These are phyloP conservation scores for Neofusicoccum sp. DNA, from an alignment of 2,329 filamentous ascomycete species.

Conservation along the genomic window DNA sequence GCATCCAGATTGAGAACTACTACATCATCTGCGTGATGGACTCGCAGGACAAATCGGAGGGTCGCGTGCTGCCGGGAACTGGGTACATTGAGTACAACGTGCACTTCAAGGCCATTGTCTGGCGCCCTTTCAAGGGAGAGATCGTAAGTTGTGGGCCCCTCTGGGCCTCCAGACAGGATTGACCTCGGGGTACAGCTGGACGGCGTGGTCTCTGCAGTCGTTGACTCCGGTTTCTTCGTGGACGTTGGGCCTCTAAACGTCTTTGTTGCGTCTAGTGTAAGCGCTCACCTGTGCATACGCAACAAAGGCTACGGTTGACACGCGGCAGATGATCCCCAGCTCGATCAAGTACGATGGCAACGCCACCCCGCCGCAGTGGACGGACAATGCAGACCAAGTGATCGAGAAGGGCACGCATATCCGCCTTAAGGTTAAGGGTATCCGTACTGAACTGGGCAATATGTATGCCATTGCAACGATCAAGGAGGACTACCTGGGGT, in stretches of 20 bases:
- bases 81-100: slow-evolving; percentile 94
- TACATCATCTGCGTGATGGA: slow-evolving; percentile 99
- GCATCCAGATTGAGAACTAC: slow-evolving; percentile 91
- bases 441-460: slow-evolving; percentile 87
- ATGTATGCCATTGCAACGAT: slow-evolving; percentile 98
- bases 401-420: slow-evolving; percentile 95
- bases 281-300: slow-evolving; percentile 34
- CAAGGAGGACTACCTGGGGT: slow-evolving; percentile 63
- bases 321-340: slow-evolving; percentile 77
- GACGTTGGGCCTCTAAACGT: slow-evolving; percentile 77
- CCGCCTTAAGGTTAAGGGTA: slow-evolving; percentile 91
- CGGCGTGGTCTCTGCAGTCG: slow-evolving; percentile 88
- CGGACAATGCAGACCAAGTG: slow-evolving; percentile 89
- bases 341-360: slow-evolving; percentile 95
- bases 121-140: slow-evolving; percentile 97
- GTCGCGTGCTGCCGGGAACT: slow-evolving; percentile 86
- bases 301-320: not conserved
- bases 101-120: slow-evolving; percentile 92
- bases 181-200: slow-evolving; percentile 68
- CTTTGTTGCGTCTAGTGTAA: slow-evolving; percentile 81
- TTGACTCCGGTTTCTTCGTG: slow-evolving; percentile 88
- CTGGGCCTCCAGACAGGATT: slow-evolving; percentile 27
- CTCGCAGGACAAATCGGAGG: slow-evolving; percentile 91
- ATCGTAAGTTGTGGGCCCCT: slow-evolving; percentile 65
- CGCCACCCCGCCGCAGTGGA: slow-evolving; percentile 94